phyloP scores from a whole-genome alignment of 176 grass and related monocot genomes.

The Aegilops speltoides region DNA sequence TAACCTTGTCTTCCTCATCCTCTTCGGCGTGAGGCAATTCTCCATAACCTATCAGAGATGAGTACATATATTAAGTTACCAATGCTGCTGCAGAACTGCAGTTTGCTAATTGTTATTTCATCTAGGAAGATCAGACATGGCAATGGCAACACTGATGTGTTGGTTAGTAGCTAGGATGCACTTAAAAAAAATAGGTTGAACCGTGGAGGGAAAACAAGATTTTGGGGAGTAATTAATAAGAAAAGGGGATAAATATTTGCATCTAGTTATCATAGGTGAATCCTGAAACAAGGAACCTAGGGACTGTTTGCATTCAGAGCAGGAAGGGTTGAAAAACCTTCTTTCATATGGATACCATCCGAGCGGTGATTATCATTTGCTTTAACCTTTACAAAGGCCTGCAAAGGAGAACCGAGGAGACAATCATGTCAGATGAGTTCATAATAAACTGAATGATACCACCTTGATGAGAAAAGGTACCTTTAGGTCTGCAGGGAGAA shows the following conservation, averaged over 20 bases:
- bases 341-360: neutral
- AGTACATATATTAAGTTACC: neutral
- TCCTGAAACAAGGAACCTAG: neutral
- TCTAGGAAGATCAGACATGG: neutral
- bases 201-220: neutral
- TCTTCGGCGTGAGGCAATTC: conserved; percentile 22
- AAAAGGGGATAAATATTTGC: neutral
- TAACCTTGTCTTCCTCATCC: conserved; percentile 13
- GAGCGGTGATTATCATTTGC: conserved; percentile 24
- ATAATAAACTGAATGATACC: neutral
- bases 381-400: neutral
- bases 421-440: neutral
- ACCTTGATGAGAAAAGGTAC: neutral
- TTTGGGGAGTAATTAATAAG: neutral
- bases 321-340: neutral
- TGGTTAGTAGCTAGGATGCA: neutral
- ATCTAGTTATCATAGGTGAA: neutral
- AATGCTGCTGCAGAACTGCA: neutral
- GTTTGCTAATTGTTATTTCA: neutral
- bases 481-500: neutral
- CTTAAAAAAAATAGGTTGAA: neutral
- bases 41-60: conserved; percentile 10
- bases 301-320: neutral
- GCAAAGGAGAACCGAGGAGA: neutral
- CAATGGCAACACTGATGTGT: neutral